Evolutionary conservation across 2,329 filamentous ascomycete species (phyloP), one percentile per base, ranked within the genome.

Genomic region (Fusarium incarnatum): DNA sequence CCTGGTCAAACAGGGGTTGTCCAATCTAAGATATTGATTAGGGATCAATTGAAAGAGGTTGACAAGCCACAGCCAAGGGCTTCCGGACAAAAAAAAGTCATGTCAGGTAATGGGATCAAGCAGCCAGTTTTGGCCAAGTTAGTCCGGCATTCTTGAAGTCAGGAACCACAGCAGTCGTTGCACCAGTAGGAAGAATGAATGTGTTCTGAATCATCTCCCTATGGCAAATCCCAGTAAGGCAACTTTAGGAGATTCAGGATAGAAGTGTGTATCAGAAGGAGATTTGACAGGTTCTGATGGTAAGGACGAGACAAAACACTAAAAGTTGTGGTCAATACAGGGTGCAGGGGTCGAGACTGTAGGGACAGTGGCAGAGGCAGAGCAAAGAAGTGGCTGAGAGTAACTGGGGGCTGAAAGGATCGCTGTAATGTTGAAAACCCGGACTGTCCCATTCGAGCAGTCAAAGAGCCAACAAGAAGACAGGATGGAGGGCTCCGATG

Each of bases 211-310:
- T 79, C 80, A 82, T 82, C 81, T 81, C 73, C 81, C 81, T 82
- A 81, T 66, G 66, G 61, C 50, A 64, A 70, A 44, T 45, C 22
- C 54, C 41, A 56, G 45, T 44, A 68, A 52, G 47, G 58, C 40
- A 60, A 59, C 67, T 53, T 60, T 70, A 45, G 50, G 60, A 71
- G 47, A 45, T 62, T 56, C 56, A 56, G 60, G 54, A 67, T 56
- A 63, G 55, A 75, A 72, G 80, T 78, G 79, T 81, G 81, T 82
- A 81, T 82, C 81, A 82, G 80, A 80, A 70, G 79, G 77, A 81
- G 79, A 81, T 73, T 69, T 68, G 73, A 73, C 71, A 72, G 70
- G 71, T 73, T 70, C 49, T 56, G 56, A 58, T 65, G 45, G 55
- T 67, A 56, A 34, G 49, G 56, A 67, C 28, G 46, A 56, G 42